Evolutionary conservation across 257 asterid genomes (phyloP).

Genomic region (Ophiorrhiza pumila): DNA sequence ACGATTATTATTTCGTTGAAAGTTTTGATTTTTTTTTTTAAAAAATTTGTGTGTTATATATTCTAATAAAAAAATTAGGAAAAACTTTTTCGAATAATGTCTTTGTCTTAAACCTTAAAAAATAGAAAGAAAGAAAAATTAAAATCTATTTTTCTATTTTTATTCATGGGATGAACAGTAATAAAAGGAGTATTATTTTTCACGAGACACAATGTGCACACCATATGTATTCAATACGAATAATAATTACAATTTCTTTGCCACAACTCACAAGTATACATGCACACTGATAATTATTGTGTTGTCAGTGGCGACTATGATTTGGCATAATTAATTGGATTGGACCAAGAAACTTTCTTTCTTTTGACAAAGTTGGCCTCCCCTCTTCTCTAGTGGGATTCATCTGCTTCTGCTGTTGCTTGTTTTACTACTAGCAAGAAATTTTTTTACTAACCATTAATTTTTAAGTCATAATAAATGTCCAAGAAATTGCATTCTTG

Average conservation of each 20-base stretch:
- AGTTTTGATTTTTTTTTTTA: no score
- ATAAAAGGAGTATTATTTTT: neutral
- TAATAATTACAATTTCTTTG: neutral
- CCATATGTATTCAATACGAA: neutral
- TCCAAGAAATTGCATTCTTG: no score
- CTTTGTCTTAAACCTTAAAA: no score
- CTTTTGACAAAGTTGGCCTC: slow-evolving; percentile 15
- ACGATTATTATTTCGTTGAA: no score
- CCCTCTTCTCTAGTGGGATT: slow-evolving; percentile 6
- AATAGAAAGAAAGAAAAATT: no score
- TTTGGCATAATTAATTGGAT: slow-evolving; percentile 14
- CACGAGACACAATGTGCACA: neutral
- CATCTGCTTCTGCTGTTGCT: slow-evolving; percentile 11
- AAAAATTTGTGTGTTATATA: no score
- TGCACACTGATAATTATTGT: neutral
- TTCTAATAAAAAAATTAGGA: no score
- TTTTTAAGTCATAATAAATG: neutral
- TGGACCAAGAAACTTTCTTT: slow-evolving; percentile 17
- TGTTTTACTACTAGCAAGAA: neutral
- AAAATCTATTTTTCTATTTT: neutral
- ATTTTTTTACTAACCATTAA: neutral
- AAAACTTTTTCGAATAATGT: no score
- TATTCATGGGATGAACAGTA: neutral
- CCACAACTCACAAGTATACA: neutral
- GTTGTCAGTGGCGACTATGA: slow-evolving; percentile 15